Evolutionary conservation across 305 asterid genomes (phyloP), one percentile per base, ranked within the genome.

Genomic region (Solanum hybrid): DNA sequence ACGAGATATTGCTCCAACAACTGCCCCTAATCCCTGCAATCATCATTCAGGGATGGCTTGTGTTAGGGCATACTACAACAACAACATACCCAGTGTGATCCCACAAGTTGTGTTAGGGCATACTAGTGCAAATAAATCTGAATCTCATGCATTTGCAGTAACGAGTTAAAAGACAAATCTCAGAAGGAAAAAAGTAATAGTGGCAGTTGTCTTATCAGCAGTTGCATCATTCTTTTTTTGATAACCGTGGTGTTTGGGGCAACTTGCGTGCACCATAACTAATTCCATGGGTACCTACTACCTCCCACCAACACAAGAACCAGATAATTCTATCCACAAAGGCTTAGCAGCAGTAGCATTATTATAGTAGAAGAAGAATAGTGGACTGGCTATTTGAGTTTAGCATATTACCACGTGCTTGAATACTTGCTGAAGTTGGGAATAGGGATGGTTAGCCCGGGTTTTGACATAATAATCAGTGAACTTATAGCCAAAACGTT

Each of bases 361-460:
- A 26, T 81, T 81, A 81, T 76, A 86, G 29, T 88, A 88, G 88
- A 76, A 90, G 91, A 76, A 79, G 80, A 87, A 86, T 66, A 90
- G 87, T 26, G 81, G 69, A 79, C 85, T 84, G 78, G 51, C 87
- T 14, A 22, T 27, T 87, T 84, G 89, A 91, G 85, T 76, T 84
- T 69, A 86, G 92, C 40, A 89, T 85, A 90, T 93, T 96, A 97
- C 99, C 99, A 97, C 99, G 90, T 97, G 99, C 95, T 96, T 97
- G 93, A 96, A 95, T 78, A 97, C 97, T 94, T 97, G 99, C 93
- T 94, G 98, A 91, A 96, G 99, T 91, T 96, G 99, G 90, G 99
- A 97, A 92, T 95, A 96, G 36, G 99, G 99, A 93, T 96, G 98
- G 91, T 94, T 95, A 37, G 99, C 98, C 76, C 99, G 98, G 64